Percentiles rank a stretch among this genome's conserved stretches.
Conservation (phyloP, 2,329 filamentous ascomycete genomes). For the Claviceps spartinae region DNA sequence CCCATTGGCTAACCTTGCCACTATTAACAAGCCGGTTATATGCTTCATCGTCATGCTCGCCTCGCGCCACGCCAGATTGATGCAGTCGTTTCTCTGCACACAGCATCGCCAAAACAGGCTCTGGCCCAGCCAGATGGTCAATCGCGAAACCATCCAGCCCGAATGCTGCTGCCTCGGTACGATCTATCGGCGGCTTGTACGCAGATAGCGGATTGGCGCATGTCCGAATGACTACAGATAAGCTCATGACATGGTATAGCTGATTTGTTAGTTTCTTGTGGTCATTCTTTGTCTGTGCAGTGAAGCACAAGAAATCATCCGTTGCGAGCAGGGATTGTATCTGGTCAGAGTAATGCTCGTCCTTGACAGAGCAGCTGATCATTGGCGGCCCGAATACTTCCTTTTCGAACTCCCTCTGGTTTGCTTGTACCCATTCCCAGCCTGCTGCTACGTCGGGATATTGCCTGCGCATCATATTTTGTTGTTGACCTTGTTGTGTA, state of each 20-base stretch:
- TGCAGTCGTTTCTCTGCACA: slow-evolving; percentile 62
- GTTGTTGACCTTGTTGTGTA: slow-evolving; percentile 62
- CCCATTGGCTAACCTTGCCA: slow-evolving; percentile 51
- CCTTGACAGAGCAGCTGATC: slow-evolving; percentile 65
- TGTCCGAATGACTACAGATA: slow-evolving; percentile 61
- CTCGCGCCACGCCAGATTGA: slow-evolving; percentile 48
- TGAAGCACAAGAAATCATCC: slow-evolving; percentile 53
- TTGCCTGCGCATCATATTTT: slow-evolving; percentile 46
- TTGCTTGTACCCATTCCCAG: slow-evolving; percentile 70
- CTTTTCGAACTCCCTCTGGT: slow-evolving; percentile 56
- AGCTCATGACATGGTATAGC: slow-evolving; percentile 47
- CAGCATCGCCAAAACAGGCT: slow-evolving; percentile 75
- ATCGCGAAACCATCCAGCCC: slow-evolving; percentile 72
- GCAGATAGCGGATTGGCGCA: slow-evolving; percentile 38
- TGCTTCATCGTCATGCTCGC: slow-evolving; percentile 51
- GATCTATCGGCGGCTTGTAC: slow-evolving; percentile 41
- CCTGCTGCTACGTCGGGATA: slow-evolving; percentile 53
- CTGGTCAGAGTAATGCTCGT: slow-evolving; percentile 48
- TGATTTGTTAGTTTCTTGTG: slow-evolving; percentile 57
- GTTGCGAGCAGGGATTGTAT: slow-evolving; percentile 36
- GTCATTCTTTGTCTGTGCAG: slow-evolving; percentile 61
- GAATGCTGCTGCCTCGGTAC: slow-evolving; percentile 37
- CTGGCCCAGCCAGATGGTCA: slow-evolving; percentile 68
- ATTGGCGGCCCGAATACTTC: slow-evolving; percentile 71
- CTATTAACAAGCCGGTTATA: slow-evolving; percentile 50